Base-by-base conservation (phyloP, 345 rosid genomes). In the Aquilaria malaccensis region DNA sequence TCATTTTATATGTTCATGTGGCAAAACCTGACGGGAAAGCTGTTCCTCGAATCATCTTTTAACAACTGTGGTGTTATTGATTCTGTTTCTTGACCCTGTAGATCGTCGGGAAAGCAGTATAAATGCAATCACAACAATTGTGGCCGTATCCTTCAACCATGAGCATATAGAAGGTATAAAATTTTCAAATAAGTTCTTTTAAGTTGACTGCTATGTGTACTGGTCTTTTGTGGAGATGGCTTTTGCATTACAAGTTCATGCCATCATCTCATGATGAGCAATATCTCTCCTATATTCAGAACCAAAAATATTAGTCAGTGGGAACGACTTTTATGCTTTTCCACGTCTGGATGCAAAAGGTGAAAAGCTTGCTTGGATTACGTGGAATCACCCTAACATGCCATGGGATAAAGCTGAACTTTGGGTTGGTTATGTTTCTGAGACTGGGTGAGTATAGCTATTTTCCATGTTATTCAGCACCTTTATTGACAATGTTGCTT, bases 371-470 rank as follows among this genome's bases (percentile, higher is more conserved):
- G 97, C 97, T 12, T 94, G 99, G 99, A 81, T 94, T 52, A 85
- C 83, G 62, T 94, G 99, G 97, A 70, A 79, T 58, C 97, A 85
- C 64, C 97, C 99, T 51, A 86, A 84, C 73, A 90, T 88, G 97
- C 96, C 96, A 11, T 90, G 99, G 99, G 99, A 94, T 69, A 86
- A 79, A 79, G 51, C 99, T 15, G 87, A 94, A 70, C 84, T 94
- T 31, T 94, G 97, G 96, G 92, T 88, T 76, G 99, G 96, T 58
- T 81, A 84, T 76, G 80, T 90, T 64, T 81, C 92, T 10, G 86
- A 85, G 68, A 68, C 60, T 74, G 96, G 97, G 99, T 94, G 60
- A 76, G 83, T 43, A 49, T 15, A 68, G 49, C 30, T 45, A 30
- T 61, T 29, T 57, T 15, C 10, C 3, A 22, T 22, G 22, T 22